These are phyloP conservation scores for Austroboletus novae-zelandiae DNA, from an alignment of 1,284 basidiomycete species.

Conservation along the genomic window DNA sequence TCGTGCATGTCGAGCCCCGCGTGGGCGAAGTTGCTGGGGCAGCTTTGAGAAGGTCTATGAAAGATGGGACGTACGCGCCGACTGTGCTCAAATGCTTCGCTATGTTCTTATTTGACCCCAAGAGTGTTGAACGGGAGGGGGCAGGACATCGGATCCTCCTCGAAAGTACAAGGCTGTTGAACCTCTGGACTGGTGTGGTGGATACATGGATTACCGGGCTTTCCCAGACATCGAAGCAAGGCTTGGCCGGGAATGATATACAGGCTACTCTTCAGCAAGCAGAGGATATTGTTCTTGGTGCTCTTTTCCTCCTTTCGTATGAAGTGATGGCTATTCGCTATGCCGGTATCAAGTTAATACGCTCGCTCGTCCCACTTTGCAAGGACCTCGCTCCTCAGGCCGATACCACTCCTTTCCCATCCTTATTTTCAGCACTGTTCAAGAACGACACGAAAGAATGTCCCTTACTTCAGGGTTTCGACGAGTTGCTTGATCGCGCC, in stretches of 20 bases:
- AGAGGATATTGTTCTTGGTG: constrained; percentile 69
- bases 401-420: constrained; percentile 20
- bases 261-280: constrained; percentile 40
- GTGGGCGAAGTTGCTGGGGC: constrained; percentile 69
- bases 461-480: constrained; percentile 57
- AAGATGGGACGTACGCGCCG: constrained; percentile 56
- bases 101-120: constrained; percentile 76
- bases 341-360: constrained; percentile 60
- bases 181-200: constrained; percentile 76
- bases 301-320: constrained; percentile 79
- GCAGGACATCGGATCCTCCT: constrained; percentile 61
- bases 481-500: constrained; percentile 60
- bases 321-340: constrained; percentile 48
- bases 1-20: constrained; percentile 80
- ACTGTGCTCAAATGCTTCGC: constrained; percentile 70
- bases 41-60: constrained; percentile 75
- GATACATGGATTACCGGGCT: constrained; percentile 63
- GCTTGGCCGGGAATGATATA: constrained; percentile 40
- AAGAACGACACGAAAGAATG: constrained; percentile 26
- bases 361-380: constrained; percentile 45
- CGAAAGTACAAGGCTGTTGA: constrained; percentile 63
- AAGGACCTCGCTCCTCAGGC: constrained; percentile 40
- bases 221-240: constrained; percentile 40
- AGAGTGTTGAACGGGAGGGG: constrained; percentile 65
- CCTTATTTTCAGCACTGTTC: constrained; percentile 47